Evolutionary conservation across 208 protist species (phyloP), one percentile per base, ranked within the genome.

Genomic region (Leishmania tarentolae): DNA sequence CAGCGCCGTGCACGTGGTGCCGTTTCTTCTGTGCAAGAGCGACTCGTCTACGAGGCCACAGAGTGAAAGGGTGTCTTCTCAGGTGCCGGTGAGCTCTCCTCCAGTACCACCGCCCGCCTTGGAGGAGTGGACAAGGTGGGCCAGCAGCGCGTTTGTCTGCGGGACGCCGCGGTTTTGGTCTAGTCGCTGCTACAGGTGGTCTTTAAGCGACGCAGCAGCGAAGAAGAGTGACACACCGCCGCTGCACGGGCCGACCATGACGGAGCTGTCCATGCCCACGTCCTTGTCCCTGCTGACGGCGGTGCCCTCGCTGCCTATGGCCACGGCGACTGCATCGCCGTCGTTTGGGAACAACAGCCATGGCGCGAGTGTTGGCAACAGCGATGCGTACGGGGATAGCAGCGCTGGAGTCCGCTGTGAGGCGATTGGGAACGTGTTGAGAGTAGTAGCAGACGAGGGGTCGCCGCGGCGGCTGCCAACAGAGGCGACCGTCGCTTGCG

Each of bases 101-200:
- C 57, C 78, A 46, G 42, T 66, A 1, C 50, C 47, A 3, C 56
- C 78, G 31, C 76, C 75, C 24, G 17, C 78, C 28, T 63, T 42
- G 13, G 65, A 73, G 19, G 53, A 24, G 42, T 56, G 76, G 37
- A 19, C 47, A 15, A 72, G 7, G 24, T 76, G 53, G 37, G 47
- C 52, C 11, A 52, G 76, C 65, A 82, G 65, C 52, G 75, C 17
- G 37, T 92, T 91, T 73, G 63, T 81, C 19, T 85, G 78, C 35
- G 87, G 83, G 9, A 75, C 72, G 35, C 84, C 87, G 31, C 59
- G 72, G 1, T 91, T 88, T 65, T 90, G 89, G 87, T 75, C 82
- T 56, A 70, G 44, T 37, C 82, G 78, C 42, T 66, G n/a, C 57
- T 76, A 81, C 66, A 75, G 50, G 19, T 66, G 65, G 46, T 74